phyloP scores from a whole-genome alignment of 2,329 filamentous ascomycete genomes.

The Aspergillus ochraceoroseus region DNA sequence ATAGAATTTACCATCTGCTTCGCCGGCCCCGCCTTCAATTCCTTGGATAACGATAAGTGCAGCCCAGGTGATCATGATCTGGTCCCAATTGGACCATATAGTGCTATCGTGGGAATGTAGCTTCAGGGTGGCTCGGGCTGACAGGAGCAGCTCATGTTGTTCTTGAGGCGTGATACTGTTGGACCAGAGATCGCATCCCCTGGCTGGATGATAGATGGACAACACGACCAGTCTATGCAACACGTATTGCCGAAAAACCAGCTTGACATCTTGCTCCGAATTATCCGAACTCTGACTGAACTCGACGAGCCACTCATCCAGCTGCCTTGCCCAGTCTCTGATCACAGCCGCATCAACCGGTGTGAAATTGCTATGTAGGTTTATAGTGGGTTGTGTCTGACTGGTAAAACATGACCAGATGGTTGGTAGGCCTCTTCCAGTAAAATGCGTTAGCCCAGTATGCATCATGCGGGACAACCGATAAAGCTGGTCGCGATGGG shows the following conservation, averaged over 20 bases:
- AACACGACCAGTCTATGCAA: slow-evolving; percentile 5
- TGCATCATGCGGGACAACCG: slow-evolving; percentile 10
- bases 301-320: slow-evolving; percentile 8
- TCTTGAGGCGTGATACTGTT: slow-evolving; percentile 4
- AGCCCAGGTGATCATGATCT: slow-evolving; percentile 8
- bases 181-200: slow-evolving; percentile 6
- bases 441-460: slow-evolving; percentile 6
- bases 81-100: slow-evolving; percentile 10
- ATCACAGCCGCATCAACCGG: slow-evolving; percentile 6
- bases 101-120: slow-evolving; percentile 6
- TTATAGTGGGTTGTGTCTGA: neutral
- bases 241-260: slow-evolving; percentile 7
- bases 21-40: neutral
- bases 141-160: slow-evolving; percentile 5
- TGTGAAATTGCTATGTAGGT: slow-evolving; percentile 1
- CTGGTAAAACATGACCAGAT: slow-evolving; percentile 6
- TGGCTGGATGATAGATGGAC: slow-evolving; percentile 6
- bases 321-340: slow-evolving; percentile 6
- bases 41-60: slow-evolving; percentile 7
- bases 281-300: slow-evolving; percentile 4
- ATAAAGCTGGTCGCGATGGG: slow-evolving; percentile 2
- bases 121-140: slow-evolving; percentile 5
- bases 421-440: slow-evolving; percentile 1
- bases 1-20: slow-evolving; percentile 1
- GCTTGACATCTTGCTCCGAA: slow-evolving; percentile 4